Conservation (phyloP, 2,329 filamentous ascomycete genomes). For the Thelonectria blattea region DNA sequence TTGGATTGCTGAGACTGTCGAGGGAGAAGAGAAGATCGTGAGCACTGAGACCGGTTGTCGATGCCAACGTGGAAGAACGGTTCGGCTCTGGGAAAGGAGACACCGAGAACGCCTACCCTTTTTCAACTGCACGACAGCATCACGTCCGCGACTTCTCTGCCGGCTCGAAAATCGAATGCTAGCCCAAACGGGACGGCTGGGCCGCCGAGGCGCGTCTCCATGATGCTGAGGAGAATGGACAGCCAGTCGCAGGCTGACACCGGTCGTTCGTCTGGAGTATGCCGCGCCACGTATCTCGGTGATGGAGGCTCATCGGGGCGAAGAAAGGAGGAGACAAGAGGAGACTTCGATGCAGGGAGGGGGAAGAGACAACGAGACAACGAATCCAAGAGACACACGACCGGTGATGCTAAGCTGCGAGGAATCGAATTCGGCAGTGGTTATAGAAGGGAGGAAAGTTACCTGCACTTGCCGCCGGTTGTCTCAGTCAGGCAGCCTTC, state of each 20-base stretch:
- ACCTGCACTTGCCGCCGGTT: background rate
- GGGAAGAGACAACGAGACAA: background rate
- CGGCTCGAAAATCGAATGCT: background rate
- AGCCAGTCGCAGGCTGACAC: background rate
- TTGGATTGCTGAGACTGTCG: too few species aligned
- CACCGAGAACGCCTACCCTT: background rate
- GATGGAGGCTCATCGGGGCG: background rate
- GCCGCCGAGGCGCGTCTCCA: background rate
- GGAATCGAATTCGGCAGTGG: background rate
- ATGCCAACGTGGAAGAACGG: background rate
- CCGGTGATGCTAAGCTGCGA: background rate
- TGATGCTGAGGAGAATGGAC: background rate
- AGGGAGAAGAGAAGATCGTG: background rate
- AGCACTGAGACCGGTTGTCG: background rate
- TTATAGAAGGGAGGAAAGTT: background rate
- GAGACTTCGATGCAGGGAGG: background rate
- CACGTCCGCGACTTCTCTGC: background rate
- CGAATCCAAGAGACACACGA: background rate
- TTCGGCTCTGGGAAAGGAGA: background rate
- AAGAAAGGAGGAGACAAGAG: background rate
- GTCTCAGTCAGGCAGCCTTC: background rate
- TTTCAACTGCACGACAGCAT: background rate
- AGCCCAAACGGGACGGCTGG: background rate
- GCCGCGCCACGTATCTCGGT: background rate
- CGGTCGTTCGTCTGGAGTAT: background rate